Conservation (phyloP, 352 stramenopile genomes). For the Peronosclerospora sorghi region DNA sequence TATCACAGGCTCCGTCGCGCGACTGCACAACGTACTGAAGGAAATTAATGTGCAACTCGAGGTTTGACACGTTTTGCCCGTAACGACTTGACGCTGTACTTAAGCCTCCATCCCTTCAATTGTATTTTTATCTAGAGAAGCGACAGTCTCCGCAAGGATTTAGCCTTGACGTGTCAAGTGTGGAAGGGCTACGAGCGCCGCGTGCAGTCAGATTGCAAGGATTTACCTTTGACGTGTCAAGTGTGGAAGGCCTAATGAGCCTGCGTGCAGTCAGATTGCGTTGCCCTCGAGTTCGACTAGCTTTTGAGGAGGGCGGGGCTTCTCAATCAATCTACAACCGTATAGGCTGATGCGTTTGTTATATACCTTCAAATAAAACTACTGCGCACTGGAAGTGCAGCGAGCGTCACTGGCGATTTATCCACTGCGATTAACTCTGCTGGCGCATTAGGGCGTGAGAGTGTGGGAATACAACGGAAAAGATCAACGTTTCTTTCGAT, state of each 20-base stretch:
- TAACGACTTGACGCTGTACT: background rate
- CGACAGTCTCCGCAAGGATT: conserved; percentile 56
- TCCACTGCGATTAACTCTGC: conserved; percentile 16
- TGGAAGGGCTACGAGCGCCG: conserved; percentile 79
- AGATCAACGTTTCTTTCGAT: conserved; percentile 16
- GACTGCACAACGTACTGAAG: conserved; percentile 72
- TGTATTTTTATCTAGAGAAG: conserved; percentile 46
- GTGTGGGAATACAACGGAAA: conserved; percentile 13
- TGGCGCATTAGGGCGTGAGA: conserved; percentile 9
- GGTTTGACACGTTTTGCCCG: conserved; percentile 14
- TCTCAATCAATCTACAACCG: too few relatives aligned
- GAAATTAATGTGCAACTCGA: conserved; percentile 81
- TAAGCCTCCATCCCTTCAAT: background rate
- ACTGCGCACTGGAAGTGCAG: conserved; percentile 21
- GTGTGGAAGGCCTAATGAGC: too few relatives aligned
- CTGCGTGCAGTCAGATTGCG: too few relatives aligned
- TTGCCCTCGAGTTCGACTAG: too few relatives aligned
- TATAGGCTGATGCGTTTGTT: too few relatives aligned
- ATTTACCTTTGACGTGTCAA: too few relatives aligned
- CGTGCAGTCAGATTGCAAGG: conserved; percentile 62
- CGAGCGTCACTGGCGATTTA: conserved; percentile 14
- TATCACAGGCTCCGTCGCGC: conserved; percentile 63
- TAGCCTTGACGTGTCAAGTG: conserved; percentile 64
- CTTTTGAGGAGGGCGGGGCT: too few relatives aligned
- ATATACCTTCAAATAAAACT: too few relatives aligned